phyloP scores from a whole-genome alignment of 805 yeast genomes.

The Debaryomyces tyrocola region DNA sequence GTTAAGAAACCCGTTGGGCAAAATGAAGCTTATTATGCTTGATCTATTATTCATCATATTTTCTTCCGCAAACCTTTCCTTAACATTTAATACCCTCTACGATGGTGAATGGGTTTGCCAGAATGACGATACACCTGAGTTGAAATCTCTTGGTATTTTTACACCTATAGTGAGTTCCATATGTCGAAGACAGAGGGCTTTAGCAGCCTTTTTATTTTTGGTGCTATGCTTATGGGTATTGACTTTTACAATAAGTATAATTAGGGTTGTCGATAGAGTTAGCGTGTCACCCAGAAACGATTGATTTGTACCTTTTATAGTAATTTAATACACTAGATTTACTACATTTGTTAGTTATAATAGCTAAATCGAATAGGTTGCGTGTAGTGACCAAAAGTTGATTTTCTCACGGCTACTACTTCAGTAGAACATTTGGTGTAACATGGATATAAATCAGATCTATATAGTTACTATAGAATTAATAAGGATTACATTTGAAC shows the following conservation, averaged over 20 bases:
- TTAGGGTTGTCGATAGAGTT: constrained; percentile 76
- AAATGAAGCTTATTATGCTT: constrained; percentile 75
- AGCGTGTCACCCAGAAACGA: constrained; percentile 10
- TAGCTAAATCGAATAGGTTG: too few species aligned
- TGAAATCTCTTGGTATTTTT: constrained; percentile 16
- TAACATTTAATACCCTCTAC: constrained; percentile 79
- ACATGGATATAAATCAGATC: not conserved
- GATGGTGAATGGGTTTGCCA: constrained; percentile 80
- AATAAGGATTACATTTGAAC: not conserved
- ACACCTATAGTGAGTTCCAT: constrained; percentile 47
- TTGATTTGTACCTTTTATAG: not conserved
- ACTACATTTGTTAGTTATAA: too few species aligned
- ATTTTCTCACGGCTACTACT: not conserved
- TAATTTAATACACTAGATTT: not conserved
- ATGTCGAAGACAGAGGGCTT: constrained; percentile 75
- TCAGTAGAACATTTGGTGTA: not conserved
- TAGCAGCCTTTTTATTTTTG: constrained; percentile 77
- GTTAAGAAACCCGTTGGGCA: constrained; percentile 78
- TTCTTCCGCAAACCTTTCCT: constrained; percentile 81
- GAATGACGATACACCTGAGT: constrained; percentile 19
- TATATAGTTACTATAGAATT: not conserved
- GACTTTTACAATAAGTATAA: constrained; percentile 79
- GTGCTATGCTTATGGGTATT: constrained; percentile 79
- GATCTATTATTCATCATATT: constrained; percentile 88
- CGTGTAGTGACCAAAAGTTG: not conserved